Base-by-base conservation (phyloP, 495 filamentous ascomycete species). In the Chaetomium cochliodes region DNA sequence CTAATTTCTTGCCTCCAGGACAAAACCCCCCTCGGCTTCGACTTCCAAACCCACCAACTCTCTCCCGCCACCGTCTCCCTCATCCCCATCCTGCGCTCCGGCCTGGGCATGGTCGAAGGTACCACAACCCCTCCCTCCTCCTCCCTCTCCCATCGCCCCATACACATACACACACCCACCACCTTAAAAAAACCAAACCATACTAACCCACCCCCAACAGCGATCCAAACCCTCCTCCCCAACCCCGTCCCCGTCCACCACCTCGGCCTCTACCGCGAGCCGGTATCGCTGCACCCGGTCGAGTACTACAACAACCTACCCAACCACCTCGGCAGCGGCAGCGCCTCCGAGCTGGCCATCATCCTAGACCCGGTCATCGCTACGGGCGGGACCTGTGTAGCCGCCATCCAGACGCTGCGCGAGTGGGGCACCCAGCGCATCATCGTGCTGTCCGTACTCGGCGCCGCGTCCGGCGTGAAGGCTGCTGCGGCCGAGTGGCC, bases 271-370 rank as follows among this genome's bases (percentile, higher is more conserved):
- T 98, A 90, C 80, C 90, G 93, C 70, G 93, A 97, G 71, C 89
- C 88, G 37, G 83, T 85, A 64, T 90, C 90, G 42, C 87, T 97
- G 30, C 85, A 89, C 58, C 92, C 93, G 0, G 93, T 98, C 54
- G 93, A 98, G 79, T 98, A 98, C 84, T 98, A 98, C 82, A 98
- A 91, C 80, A 98, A 98, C 77, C 90, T 98, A 22, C 93, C 93
- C 42, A 90, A 91, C 76, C 86, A 92, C 71, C 59, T 74, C 37
- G 25, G 69, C 11, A 42, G 62, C 15, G 47, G 60, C 5, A 33
- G 70, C 62, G 69, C 74, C 56, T 75, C 85, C 2, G 18, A 82
- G 85, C 80, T 96, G 11, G 92, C 92, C 25, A 86, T 98, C 69
- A 81, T 98, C 20, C 81, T 97, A 1, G 93, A 98, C 75, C 93